A percentile compares a stretch with the other conserved stretches of the same genome.
Conservation (phyloP, 345 rosid species). For the Sonneratia caseolaris region DNA sequence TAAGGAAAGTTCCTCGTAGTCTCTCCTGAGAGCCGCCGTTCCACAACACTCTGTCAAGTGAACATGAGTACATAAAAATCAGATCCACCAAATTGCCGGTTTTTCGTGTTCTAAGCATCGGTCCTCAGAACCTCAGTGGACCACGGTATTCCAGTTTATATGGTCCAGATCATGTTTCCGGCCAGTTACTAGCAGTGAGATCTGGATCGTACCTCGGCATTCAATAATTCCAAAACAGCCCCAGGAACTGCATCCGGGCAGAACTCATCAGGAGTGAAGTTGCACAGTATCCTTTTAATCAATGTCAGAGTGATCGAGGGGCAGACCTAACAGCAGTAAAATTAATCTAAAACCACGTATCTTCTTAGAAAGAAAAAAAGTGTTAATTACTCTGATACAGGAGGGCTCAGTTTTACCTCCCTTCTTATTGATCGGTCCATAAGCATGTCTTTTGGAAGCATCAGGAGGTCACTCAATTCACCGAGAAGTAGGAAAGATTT, state of each 20-base stretch:
- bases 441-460: constrained; percentile 98
- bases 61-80: not conserved
- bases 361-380: not conserved
- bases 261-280: constrained; percentile 95
- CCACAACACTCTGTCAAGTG: constrained; percentile 36
- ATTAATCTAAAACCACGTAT: not conserved
- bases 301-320: constrained; percentile 68
- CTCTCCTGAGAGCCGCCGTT: constrained; percentile 45
- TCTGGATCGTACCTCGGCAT: constrained; percentile 56
- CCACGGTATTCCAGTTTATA: not conserved
- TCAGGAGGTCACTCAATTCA: constrained; percentile 80
- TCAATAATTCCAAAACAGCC: constrained; percentile 76
- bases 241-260: constrained; percentile 91
- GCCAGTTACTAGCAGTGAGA: not conserved
- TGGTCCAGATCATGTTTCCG: not conserved
- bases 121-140: no score
- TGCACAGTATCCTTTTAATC: constrained; percentile 78
- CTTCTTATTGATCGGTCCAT: constrained; percentile 55
- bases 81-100: no score
- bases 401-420: constrained; percentile 41
- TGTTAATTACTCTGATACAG: not conserved
- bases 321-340: constrained; percentile 42
- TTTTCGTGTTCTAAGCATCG: no score
- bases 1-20: constrained; percentile 54
- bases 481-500: constrained; percentile 59